Conservation (phyloP, 306 rosid species). For the Sphenostylis stenocarpa region DNA sequence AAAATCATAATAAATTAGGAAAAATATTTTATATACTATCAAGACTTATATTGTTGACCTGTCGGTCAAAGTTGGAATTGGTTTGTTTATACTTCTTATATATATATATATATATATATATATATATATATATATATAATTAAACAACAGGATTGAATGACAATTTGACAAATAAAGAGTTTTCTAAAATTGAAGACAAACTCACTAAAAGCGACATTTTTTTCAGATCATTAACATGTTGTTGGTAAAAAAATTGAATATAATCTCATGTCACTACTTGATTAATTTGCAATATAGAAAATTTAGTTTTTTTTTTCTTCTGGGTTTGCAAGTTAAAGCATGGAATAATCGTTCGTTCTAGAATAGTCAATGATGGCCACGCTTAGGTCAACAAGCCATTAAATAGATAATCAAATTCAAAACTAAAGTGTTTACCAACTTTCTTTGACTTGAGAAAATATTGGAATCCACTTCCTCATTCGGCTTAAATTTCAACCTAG, state of each 20-base stretch:
- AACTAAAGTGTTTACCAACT: not conserved
- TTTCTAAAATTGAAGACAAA: too few species aligned
- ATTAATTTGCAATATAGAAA: not conserved
- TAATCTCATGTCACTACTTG: not conserved
- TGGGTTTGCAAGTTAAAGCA: not conserved
- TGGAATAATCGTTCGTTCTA: not conserved
- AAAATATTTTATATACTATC: too few species aligned
- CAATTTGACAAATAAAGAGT: too few species aligned
- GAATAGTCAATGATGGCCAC: not conserved
- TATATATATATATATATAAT: too few species aligned
- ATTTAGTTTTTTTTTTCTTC: slow-evolving; percentile 9
- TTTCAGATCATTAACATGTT: too few species aligned
- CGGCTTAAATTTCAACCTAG: not conserved
- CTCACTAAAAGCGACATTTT: too few species aligned
- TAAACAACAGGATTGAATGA: too few species aligned
- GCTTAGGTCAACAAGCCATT: slow-evolving; percentile 21
- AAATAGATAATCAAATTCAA: not conserved
- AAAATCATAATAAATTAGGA: too few species aligned
- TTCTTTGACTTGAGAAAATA: slow-evolving; percentile 10
- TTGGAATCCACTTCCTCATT: not conserved
- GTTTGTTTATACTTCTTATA: too few species aligned
- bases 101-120: too few species aligned
- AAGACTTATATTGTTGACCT: too few species aligned
- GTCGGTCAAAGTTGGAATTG: too few species aligned
- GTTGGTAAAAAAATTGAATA: not conserved